A percentile compares a stretch with the other conserved stretches of the same genome.
These are phyloP conservation scores for Geosmithia flava DNA, from an alignment of 2,329 filamentous ascomycete genomes.

Conservation along the genomic window DNA sequence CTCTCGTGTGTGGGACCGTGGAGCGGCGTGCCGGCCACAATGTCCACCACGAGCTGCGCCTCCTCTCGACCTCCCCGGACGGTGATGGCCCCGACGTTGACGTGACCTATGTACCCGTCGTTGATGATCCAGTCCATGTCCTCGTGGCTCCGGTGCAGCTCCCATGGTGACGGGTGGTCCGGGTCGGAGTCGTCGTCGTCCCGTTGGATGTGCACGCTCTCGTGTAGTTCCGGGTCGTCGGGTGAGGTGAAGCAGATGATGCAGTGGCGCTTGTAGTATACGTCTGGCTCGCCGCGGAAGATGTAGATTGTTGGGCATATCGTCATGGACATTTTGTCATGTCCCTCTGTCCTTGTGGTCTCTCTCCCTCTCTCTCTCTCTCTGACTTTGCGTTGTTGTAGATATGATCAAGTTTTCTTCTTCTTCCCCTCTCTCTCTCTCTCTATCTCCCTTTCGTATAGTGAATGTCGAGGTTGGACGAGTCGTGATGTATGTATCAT, in stretches of 20 bases:
- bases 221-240: conserved; percentile 4
- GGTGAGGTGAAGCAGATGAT: conserved; percentile 7
- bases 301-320: conserved; percentile 5
- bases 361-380: no score
- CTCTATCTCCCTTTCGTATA: no score
- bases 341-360: no score
- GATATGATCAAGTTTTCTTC: no score
- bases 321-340: neutral
- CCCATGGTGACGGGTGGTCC: no score
- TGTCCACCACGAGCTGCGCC: conserved; percentile 2
- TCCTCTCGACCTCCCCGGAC: conserved; percentile 3
- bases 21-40: conserved; percentile 3
- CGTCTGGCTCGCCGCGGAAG: conserved; percentile 5
- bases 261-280: conserved; percentile 6
- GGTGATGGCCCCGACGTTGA: conserved; percentile 6
- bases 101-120: conserved; percentile 5
- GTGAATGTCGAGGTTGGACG: no score
- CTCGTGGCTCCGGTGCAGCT: conserved; percentile 2
- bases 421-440: no score
- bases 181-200: neutral
- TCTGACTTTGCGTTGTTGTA: no score
- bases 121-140: conserved; percentile 5
- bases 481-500: no score
- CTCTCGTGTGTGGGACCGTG: conserved; percentile 2
- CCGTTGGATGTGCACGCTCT: conserved; percentile 6